A percentile compares a stretch with the other conserved stretches of the same genome.
phyloP scores from a whole-genome alignment of 179 eudicot genomes.

The Heliamphora pulchella region DNA sequence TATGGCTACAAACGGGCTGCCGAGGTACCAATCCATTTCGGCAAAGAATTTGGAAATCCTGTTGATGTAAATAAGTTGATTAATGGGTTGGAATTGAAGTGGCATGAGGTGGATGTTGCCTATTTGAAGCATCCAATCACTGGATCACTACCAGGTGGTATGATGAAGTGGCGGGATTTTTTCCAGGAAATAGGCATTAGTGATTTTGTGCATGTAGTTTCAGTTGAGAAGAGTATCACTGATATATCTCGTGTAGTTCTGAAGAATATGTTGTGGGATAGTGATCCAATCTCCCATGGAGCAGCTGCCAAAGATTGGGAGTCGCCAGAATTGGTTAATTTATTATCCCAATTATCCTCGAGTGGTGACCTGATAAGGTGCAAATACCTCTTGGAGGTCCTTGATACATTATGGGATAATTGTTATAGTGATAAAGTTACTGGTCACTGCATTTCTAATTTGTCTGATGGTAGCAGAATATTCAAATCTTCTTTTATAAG shows the following conservation, averaged over 20 bases:
- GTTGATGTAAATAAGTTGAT: constrained; percentile 51
- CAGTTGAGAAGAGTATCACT: constrained; percentile 45
- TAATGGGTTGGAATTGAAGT: constrained; percentile 43
- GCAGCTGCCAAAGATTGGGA: constrained; percentile 70
- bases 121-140: constrained; percentile 62
- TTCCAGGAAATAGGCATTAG: constrained; percentile 70
- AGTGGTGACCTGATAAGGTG: constrained; percentile 42
- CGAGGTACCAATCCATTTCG: constrained; percentile 72
- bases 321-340: constrained; percentile 56
- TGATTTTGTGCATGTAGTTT: constrained; percentile 66
- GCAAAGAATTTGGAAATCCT: constrained; percentile 58
- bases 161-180: constrained; percentile 68
- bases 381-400: constrained; percentile 59
- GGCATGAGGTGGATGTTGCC: constrained; percentile 66
- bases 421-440: constrained; percentile 52
- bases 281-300: constrained; percentile 33
- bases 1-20: constrained; percentile 50
- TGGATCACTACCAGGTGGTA: constrained; percentile 42
- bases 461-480: constrained; percentile 30
- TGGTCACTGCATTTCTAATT: constrained; percentile 32
- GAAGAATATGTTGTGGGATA: constrained; percentile 31
- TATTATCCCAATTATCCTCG: constrained; percentile 50
- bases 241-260: constrained; percentile 36
- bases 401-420: constrained; percentile 79
- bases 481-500: constrained; percentile 56